These are phyloP conservation scores for Protomyces pachydermus DNA, from an alignment of 1,139 yeast genomes.

Conservation along the genomic window DNA sequence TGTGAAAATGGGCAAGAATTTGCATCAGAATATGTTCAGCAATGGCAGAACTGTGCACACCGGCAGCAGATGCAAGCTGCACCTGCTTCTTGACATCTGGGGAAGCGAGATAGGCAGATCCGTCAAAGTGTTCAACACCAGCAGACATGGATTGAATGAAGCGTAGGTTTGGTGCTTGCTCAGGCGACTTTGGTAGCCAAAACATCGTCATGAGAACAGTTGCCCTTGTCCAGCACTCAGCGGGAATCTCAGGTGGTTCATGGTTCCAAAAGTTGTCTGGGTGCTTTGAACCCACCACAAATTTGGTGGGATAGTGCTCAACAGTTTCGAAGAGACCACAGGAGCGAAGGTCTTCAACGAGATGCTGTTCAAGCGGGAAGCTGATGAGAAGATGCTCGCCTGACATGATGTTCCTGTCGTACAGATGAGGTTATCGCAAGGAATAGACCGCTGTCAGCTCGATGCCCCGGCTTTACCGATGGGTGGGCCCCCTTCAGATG, in stretches of 20 bases:
- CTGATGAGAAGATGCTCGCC: slow-evolving; percentile 8
- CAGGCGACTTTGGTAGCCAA: slow-evolving; percentile 1
- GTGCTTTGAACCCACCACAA: slow-evolving; percentile 1
- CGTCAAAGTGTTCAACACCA: slow-evolving; percentile 3
- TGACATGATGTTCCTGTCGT: neutral
- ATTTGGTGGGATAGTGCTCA: slow-evolving; percentile 9
- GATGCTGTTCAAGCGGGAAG: slow-evolving; percentile 7
- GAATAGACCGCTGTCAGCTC: no score
- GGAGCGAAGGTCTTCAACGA: neutral
- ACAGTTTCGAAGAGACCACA: neutral
- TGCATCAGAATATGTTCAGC: slow-evolving; percentile 29
- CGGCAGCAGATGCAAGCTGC: slow-evolving; percentile 27
- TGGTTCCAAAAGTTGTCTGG: slow-evolving; percentile 4
- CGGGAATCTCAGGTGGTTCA: slow-evolving; percentile 14
- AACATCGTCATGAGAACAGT: slow-evolving; percentile 20
- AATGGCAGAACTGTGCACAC: slow-evolving; percentile 30
- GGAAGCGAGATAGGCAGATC: neutral
- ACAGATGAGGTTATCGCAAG: no score
- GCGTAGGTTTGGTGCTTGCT: slow-evolving; percentile 11
- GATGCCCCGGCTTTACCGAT: no score
- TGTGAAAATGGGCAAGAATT: slow-evolving; percentile 22
- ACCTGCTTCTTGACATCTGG: neutral
- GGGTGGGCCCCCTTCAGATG: no score
- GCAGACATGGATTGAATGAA: slow-evolving; percentile 22
- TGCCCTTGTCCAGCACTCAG: slow-evolving; percentile 1